A percentile compares a stretch with the other conserved stretches of the same genome.
Evolutionary conservation across 257 asterid species (phyloP).

Genomic region (Solanum sitiens): DNA sequence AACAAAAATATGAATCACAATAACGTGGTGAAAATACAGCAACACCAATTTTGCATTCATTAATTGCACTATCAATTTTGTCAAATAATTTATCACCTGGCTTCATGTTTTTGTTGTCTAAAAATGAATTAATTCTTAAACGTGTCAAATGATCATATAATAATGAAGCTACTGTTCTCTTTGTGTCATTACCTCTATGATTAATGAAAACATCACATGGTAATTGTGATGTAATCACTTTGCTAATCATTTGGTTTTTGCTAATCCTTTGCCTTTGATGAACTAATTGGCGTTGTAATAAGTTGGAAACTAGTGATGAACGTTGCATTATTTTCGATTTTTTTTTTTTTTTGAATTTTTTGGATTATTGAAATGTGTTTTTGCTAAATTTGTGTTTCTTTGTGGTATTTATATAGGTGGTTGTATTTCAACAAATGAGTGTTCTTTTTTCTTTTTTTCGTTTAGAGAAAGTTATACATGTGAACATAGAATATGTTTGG

Average conservation of each 20-base stretch:
- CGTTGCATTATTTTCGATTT: slow-evolving; percentile 21
- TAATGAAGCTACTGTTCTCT: slow-evolving; percentile 25
- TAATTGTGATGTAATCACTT: not conserved
- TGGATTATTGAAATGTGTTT: not conserved
- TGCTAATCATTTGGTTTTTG: not conserved
- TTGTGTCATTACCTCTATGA: slow-evolving; percentile 46
- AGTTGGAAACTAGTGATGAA: slow-evolving; percentile 15
- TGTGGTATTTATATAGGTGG: not conserved
- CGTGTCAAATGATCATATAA: slow-evolving; percentile 29
- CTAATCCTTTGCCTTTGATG: not conserved
- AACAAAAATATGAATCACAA: slow-evolving; percentile 47
- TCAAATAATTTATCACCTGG: slow-evolving; percentile 49
- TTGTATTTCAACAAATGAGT: not conserved
- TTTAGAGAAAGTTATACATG: not conserved
- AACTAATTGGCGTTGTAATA: slow-evolving; percentile 7
- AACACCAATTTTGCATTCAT: slow-evolving; percentile 34
- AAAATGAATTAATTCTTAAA: slow-evolving; percentile 16
- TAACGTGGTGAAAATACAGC: slow-evolving; percentile 43
- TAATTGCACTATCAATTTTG: slow-evolving; percentile 28
- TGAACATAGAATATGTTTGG: not conserved
- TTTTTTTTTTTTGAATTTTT: not conserved
- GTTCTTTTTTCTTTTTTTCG: not conserved
- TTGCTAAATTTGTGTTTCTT: not conserved
- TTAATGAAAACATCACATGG: slow-evolving; percentile 47
- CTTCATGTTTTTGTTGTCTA: slow-evolving; percentile 54